phyloP scores from a whole-genome alignment of 75 land plant genomes.

The Picea glauca region DNA sequence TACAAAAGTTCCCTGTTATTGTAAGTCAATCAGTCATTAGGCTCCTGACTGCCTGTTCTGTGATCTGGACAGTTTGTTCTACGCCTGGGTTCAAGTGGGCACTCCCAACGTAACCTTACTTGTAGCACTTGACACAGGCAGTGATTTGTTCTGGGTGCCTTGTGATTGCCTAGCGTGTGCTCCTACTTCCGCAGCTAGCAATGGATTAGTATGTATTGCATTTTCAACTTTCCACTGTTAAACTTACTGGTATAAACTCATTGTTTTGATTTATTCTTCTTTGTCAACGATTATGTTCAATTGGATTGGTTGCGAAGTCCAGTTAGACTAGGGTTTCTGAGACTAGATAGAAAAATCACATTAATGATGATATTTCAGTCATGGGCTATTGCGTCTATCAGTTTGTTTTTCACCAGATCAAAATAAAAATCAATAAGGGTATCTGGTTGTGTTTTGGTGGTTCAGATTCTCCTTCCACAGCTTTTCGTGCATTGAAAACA shows the following conservation, averaged over 20 bases:
- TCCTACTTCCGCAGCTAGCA: slow-evolving; percentile 19
- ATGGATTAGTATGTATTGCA: slow-evolving; percentile 27
- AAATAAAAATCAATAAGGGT: too few species aligned
- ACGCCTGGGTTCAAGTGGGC: slow-evolving; percentile 61
- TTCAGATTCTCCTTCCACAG: too few species aligned
- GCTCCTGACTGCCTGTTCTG: background rate
- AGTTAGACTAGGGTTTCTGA: background rate
- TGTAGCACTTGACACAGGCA: slow-evolving; percentile 94
- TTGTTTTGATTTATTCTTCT: background rate
- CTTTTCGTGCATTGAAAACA: too few species aligned
- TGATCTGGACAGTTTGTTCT: slow-evolving; percentile 58
- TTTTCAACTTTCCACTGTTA: background rate
- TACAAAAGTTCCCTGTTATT: background rate
- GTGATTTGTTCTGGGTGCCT: slow-evolving; percentile 93
- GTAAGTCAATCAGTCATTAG: too few species aligned
- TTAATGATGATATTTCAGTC: background rate
- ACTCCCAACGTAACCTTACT: slow-evolving; percentile 74
- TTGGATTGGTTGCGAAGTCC: background rate
- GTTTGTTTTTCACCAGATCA: too few species aligned
- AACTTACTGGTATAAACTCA: background rate
- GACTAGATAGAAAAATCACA: too few species aligned
- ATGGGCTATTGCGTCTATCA: background rate
- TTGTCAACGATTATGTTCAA: background rate
- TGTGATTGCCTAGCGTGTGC: slow-evolving; percentile 78
- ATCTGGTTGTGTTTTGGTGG: too few species aligned